These are phyloP conservation scores for Apiospora hydei DNA, from an alignment of 2,329 filamentous ascomycete genomes.

Conservation along the genomic window DNA sequence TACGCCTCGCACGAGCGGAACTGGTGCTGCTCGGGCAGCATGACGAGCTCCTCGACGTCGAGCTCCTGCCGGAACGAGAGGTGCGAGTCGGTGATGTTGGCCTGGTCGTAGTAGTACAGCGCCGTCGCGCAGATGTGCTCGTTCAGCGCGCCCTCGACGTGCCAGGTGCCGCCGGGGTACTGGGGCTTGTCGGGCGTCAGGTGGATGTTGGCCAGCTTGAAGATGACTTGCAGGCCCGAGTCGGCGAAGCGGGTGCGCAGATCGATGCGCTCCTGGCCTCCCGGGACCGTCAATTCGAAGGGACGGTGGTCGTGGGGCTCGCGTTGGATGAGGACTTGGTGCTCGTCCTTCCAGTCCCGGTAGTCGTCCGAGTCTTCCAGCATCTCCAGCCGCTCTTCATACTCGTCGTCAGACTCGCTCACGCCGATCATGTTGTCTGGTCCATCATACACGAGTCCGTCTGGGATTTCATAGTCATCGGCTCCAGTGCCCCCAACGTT, in stretches of 20 bases:
- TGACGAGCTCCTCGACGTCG: neutral
- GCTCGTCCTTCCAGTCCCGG: neutral
- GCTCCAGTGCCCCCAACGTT: neutral
- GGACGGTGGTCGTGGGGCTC: neutral
- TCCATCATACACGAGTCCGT: neutral
- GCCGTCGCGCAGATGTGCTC: constrained; percentile 34
- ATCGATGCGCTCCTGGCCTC: neutral
- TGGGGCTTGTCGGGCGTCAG: constrained; percentile 62
- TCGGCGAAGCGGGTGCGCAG: neutral
- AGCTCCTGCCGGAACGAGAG: constrained; percentile 53
- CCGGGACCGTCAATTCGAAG: neutral
- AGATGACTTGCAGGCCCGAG: constrained; percentile 51
- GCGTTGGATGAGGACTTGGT: neutral
- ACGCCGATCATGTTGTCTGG: neutral
- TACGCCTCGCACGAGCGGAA: constrained; percentile 25
- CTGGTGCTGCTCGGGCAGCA: constrained; percentile 10
- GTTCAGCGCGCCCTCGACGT: constrained; percentile 39
- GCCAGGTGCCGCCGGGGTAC: constrained; percentile 57
- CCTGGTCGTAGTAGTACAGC: constrained; percentile 40
- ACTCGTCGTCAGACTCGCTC: neutral
- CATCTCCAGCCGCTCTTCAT: neutral
- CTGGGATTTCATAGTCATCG: neutral
- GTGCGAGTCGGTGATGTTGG: constrained; percentile 61
- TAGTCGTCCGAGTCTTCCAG: neutral
- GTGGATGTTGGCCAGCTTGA: constrained; percentile 67